Conservation (phyloP, 2,329 filamentous ascomycete species). For the Penicillium glabrum region DNA sequence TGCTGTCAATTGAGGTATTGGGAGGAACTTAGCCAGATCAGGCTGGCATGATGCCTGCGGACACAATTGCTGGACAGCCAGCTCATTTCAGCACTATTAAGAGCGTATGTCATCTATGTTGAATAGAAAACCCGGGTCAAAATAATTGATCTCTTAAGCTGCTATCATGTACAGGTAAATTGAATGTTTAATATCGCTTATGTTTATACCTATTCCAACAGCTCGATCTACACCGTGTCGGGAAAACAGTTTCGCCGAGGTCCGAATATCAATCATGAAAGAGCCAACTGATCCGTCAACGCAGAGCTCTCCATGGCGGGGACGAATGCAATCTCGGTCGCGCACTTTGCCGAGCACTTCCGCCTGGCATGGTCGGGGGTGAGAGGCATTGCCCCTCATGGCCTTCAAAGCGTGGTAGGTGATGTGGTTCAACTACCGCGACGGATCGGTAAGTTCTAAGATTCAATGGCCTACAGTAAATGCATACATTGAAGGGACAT, state of each 20-base stretch:
- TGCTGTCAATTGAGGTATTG: too few species aligned
- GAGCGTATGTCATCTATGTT: too few species aligned
- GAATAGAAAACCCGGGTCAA: too few species aligned
- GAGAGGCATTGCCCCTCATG: slow-evolving; percentile 10
- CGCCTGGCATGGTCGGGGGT: slow-evolving; percentile 30
- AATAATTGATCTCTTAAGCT: too few species aligned
- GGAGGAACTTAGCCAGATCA: too few species aligned
- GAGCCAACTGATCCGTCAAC: neutral
- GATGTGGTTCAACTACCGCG: slow-evolving; percentile 20
- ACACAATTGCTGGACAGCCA: too few species aligned
- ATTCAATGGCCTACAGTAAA: neutral
- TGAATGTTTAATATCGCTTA: neutral
- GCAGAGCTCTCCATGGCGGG: slow-evolving; percentile 9
- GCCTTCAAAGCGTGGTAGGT: slow-evolving; percentile 5
- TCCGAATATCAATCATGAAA: slow-evolving; percentile 3
- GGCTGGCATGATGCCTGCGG: too few species aligned
- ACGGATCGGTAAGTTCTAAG: slow-evolving; percentile 26
- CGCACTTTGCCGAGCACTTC: slow-evolving; percentile 31
- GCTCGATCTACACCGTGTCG: neutral
- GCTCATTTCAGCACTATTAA: too few species aligned
- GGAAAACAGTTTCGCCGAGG: neutral
- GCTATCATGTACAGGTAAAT: too few species aligned
- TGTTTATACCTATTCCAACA: neutral
- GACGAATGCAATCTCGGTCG: slow-evolving; percentile 23
- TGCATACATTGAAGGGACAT: neutral